These are phyloP conservation scores for Pseudogymnoascus sp. DNA, from an alignment of 2,329 filamentous ascomycete species.

Conservation along the genomic window DNA sequence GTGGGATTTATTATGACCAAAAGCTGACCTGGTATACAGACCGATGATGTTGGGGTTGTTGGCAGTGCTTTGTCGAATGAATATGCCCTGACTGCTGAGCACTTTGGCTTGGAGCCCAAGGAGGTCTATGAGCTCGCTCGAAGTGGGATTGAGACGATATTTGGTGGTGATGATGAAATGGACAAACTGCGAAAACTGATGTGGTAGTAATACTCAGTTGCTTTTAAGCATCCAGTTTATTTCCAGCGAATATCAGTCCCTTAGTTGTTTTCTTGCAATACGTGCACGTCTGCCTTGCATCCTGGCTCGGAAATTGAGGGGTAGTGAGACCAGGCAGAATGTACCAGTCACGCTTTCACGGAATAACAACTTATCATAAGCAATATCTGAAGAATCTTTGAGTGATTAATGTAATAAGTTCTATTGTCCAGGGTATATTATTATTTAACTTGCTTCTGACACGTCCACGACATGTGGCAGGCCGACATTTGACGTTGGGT, in stretches of 20 bases:
- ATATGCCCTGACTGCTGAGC: constrained; percentile 63
- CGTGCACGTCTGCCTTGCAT: neutral
- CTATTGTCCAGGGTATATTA: neutral
- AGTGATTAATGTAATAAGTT: neutral
- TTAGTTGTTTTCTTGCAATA: neutral
- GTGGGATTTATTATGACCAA: neutral
- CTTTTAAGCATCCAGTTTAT: neutral
- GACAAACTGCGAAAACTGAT: constrained; percentile 46
- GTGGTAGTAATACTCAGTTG: constrained; percentile 32
- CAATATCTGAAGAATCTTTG: neutral
- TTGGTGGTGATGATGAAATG: constrained; percentile 59
- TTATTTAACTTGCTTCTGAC: neutral
- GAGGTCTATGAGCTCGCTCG: constrained; percentile 52
- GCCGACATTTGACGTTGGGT: neutral
- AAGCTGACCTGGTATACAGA: constrained; percentile 43
- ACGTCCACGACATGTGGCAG: neutral
- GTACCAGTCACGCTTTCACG: neutral
- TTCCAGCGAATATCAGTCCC: neutral
- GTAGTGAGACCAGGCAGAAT: neutral
- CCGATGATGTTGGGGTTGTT: constrained; percentile 79
- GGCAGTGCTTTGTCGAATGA: constrained; percentile 71
- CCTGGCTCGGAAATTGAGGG: neutral
- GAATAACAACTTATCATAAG: neutral
- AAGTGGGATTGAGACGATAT: constrained; percentile 59
- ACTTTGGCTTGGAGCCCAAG: constrained; percentile 53